phyloP scores from a whole-genome alignment of 371 early-diverging fungal genomes.

The Lichtheimia ornata region DNA sequence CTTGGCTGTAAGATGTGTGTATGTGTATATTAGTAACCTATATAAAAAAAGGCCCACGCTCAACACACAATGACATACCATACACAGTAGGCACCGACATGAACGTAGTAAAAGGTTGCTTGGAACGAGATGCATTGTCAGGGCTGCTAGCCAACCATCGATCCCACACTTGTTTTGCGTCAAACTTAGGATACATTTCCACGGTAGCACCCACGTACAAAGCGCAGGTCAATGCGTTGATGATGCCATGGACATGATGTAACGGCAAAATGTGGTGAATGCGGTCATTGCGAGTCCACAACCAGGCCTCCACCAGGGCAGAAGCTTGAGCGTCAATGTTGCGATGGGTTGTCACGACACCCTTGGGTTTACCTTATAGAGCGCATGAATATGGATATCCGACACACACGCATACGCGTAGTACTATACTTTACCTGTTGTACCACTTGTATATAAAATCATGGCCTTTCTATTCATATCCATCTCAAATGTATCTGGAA shows the following conservation, averaged over 20 bases:
- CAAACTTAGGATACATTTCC: constrained; percentile 75
- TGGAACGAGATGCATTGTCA: neutral
- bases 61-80: constrained; percentile 26
- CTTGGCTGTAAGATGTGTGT: constrained; percentile 41
- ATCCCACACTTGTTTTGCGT: constrained; percentile 63
- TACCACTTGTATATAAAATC: constrained; percentile 84
- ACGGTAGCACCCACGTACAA: constrained; percentile 73
- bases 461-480: constrained; percentile 56
- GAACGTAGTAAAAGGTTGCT: constrained; percentile 56
- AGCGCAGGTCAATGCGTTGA: constrained; percentile 66
- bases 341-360: constrained; percentile 73
- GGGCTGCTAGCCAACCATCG: constrained; percentile 45
- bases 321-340: constrained; percentile 68
- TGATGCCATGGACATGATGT: constrained; percentile 81
- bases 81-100: constrained; percentile 93
- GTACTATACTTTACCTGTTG: constrained; percentile 49
- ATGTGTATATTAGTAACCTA: neutral
- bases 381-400: neutral
- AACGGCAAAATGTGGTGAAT: constrained; percentile 82
- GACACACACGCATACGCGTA: too few species aligned
- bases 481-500: constrained; percentile 21
- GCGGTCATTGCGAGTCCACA: constrained; percentile 63
- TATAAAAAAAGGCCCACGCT: too few species aligned
- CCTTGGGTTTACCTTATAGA: constrained; percentile 72
- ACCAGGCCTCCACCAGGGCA: constrained; percentile 75